Base-by-base conservation (phyloP, 1,139 yeast species). In the Lodderomyces metapsilosis region DNA sequence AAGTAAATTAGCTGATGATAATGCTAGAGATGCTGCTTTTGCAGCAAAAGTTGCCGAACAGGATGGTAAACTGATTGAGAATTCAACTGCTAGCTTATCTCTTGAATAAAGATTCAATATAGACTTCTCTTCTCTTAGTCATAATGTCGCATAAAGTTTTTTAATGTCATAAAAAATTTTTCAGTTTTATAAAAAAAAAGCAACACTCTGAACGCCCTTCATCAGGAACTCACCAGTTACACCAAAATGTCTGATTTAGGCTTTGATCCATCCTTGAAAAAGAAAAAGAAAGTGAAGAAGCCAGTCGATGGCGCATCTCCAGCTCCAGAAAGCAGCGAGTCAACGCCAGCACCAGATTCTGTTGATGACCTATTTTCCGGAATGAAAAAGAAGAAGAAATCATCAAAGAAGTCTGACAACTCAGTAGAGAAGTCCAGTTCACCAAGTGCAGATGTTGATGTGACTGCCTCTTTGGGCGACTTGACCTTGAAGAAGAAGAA, bases 181-280 rank as follows among this genome's bases (percentile, higher is more conserved):
- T 28, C 32, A 28, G 9, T 3, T 5, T 15, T 3, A 28, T n/a
- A 28, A 28, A 28, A 28, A 8, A 3, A 11, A 5, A 25, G 6
- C 6, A 9, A 10, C 25, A 23, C n/a, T 10, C 4, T 7, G 4
- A 23, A n/a, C 10, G 25, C n/a, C n/a, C n/a, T n/a, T n/a, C n/a
- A n/a, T n/a, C n/a, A n/a, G n/a, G n/a, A n/a, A n/a, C n/a, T n/a
- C n/a, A n/a, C n/a, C n/a, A n/a, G n/a, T n/a, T n/a, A n/a, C n/a
- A n/a, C n/a, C n/a, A 50, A 35, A 38, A 72, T 72, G 78, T 64
- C 72, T 57, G 89, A 82, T 54, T 72, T 84, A 62, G 91, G 88
- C 47, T 84, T 84, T 61, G 94, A 85, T 63, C 87, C 88, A 46
- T 65, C 80, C 33, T 71, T 83, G 60, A 88, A 88, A 76, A 88